Evolutionary conservation across 305 asterid genomes (phyloP).

Genomic region (Fraxinus nigra): DNA sequence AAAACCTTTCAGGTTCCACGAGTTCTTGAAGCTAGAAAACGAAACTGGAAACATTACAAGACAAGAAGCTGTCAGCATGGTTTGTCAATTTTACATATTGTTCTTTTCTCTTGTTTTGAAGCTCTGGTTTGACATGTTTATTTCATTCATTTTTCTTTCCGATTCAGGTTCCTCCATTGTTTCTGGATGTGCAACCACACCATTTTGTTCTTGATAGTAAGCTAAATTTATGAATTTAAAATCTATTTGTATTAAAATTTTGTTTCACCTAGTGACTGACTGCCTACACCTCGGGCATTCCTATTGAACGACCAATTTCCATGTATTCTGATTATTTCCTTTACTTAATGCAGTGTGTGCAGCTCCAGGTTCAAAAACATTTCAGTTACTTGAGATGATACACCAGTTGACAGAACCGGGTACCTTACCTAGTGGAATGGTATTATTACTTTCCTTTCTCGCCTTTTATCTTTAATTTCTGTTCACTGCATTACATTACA

Average conservation of each 20-base stretch:
- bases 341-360: slow-evolving; percentile 82
- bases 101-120: slow-evolving; percentile 11
- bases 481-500: slow-evolving; percentile 2
- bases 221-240: slow-evolving; percentile 31
- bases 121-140: not conserved
- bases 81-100: slow-evolving; percentile 33
- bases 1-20: slow-evolving; percentile 70
- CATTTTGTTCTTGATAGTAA: slow-evolving; percentile 91
- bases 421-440: slow-evolving; percentile 88
- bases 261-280: not conserved
- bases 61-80: slow-evolving; percentile 99
- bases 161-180: slow-evolving; percentile 82
- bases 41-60: slow-evolving; percentile 96
- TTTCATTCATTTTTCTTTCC: slow-evolving; percentile 26
- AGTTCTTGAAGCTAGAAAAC: slow-evolving; percentile 87
- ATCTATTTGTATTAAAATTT: not conserved
- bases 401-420: slow-evolving; percentile 66
- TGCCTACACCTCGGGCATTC: slow-evolving; percentile 10
- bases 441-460: slow-evolving; percentile 26
- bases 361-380: slow-evolving; percentile 98
- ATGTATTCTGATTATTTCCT: slow-evolving; percentile 25
- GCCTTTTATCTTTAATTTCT: slow-evolving; percentile 1
- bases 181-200: slow-evolving; percentile 69
- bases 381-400: slow-evolving; percentile 97
- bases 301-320: slow-evolving; percentile 18